Base-by-base conservation (phyloP, 192 early-diverging fungal species). In the Entrophospora sp. region DNA sequence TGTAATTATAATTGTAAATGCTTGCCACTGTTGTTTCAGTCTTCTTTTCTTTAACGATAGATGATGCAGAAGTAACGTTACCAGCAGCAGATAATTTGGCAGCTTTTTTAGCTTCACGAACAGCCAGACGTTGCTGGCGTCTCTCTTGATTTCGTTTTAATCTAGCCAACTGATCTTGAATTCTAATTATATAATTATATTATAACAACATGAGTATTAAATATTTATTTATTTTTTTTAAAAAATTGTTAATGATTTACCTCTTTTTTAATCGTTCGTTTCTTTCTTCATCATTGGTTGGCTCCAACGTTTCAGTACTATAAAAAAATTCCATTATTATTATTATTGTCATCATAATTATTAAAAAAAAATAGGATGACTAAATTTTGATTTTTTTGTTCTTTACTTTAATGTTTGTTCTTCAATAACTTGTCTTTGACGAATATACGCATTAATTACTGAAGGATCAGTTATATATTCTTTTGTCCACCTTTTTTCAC, bases 391-490 rank as follows among this genome's bases (percentile, higher is more conserved):
- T 5, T 0, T 31, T 43, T 45, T 37, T 40, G 28, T 40, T 18
- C 12, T 25, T 69, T 73, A 78, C 79, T 64, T 76, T 34, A 59
- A 65, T 4, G 69, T 66, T 36, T 80, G 74, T 60, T 83, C 85
- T 67, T 96, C 92, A 68, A 94, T 92, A 57, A 91, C 70, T 38
- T 84, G 81, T 5, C 90, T 78, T 45, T 98, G 91, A 10, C 91
- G 79, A 62, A 95, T 73, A 61, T 98, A 98, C 18, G 90, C 89
- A 66, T 94, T 93, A 35, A 95, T 89, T 1, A 98, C 91, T 2
- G 86, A 79, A 22, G 79, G 75, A 63, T 96, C 93, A 6, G 80
- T 85, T 12, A 98, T 78, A 1, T 90, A 81, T 67, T 95, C 93
- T n/a, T 81, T 76, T 46, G 85, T 83, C 87, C 87, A 90, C 49